These are phyloP conservation scores for Trichoderma atrobrunneum DNA, from an alignment of 2,329 filamentous ascomycete genomes.

Conservation along the genomic window DNA sequence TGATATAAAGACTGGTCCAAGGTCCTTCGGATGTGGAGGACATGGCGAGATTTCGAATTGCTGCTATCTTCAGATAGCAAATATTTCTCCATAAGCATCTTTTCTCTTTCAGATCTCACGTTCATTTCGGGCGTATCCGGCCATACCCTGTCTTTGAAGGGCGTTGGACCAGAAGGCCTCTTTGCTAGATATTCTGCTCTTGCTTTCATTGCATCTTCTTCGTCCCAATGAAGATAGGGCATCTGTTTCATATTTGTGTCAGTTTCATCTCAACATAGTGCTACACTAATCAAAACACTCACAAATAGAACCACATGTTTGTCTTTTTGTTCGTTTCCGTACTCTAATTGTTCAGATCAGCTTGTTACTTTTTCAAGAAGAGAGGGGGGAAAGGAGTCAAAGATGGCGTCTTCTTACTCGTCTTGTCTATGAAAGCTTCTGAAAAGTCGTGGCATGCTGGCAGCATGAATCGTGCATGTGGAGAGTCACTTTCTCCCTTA, in stretches of 20 bases:
- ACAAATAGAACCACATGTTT: background rate
- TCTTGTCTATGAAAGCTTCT: background rate
- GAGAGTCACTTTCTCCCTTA: background rate
- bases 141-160: too few relatives aligned
- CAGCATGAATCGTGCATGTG: background rate
- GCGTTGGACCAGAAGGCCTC: too few relatives aligned
- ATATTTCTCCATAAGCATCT: background rate
- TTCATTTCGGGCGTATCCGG: too few relatives aligned
- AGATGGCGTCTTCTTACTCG: too few relatives aligned
- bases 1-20: background rate
- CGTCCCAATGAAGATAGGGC: background rate
- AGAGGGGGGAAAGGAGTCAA: too few relatives aligned
- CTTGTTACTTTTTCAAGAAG: too few relatives aligned
- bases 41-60: background rate
- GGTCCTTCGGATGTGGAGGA: background rate
- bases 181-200: background rate
- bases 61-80: fast-evolving
- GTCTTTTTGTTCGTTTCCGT: too few relatives aligned
- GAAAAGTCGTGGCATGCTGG: background rate
- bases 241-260: too few relatives aligned
- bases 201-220: background rate
- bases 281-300: too few relatives aligned
- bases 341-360: too few relatives aligned
- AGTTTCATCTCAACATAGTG: too few relatives aligned
- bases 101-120: background rate